These are phyloP conservation scores for Ramaria rubella DNA, from an alignment of 768 basidiomycete genomes.

Conservation along the genomic window DNA sequence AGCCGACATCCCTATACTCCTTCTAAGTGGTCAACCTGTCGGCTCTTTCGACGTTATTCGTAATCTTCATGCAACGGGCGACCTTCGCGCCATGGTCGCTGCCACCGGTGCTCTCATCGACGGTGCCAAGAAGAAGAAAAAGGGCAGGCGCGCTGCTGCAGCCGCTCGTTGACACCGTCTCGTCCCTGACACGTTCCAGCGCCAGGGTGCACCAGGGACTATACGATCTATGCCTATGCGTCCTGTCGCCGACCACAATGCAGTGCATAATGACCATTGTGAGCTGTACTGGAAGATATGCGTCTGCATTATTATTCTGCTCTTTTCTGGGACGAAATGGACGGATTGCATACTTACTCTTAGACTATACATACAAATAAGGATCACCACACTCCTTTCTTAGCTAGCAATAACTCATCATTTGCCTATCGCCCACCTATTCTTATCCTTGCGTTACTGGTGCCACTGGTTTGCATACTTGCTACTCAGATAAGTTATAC, in stretches of 20 bases:
- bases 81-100: conserved; percentile 43
- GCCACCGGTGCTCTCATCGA: conserved; percentile 54
- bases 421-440: no score
- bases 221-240: not conserved
- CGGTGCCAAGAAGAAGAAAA: conserved; percentile 48
- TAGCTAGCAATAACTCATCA: not conserved
- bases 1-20: conserved; percentile 54
- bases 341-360: not conserved
- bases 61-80: conserved; percentile 41
- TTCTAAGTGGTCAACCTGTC: conserved; percentile 58
- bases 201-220: not conserved
- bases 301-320: no score
- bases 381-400: not conserved
- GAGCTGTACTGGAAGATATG: no score
- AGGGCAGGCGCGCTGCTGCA: conserved; percentile 12
- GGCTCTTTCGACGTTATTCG: conserved; percentile 49
- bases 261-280: no score
- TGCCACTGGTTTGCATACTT: not conserved
- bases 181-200: not conserved
- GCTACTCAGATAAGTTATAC: no score
- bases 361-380: not conserved
- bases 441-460: not conserved
- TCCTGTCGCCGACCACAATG: no score
- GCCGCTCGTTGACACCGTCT: no score
- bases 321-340: not conserved